phyloP scores from a whole-genome alignment of 1,139 yeast genomes.

The Yamadazyma oceani region DNA sequence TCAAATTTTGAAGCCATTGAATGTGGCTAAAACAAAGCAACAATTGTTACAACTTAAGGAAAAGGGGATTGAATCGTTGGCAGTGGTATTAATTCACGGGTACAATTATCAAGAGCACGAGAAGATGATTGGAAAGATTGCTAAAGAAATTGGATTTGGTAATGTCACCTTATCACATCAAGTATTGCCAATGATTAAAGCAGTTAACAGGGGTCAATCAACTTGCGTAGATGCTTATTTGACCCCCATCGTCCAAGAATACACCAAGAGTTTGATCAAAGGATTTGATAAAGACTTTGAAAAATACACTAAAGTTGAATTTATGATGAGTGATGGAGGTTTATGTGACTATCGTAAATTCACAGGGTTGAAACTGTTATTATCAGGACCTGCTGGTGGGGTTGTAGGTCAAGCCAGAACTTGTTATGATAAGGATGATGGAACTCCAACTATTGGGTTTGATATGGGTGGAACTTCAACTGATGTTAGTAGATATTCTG shows the following conservation, averaged over 20 bases:
- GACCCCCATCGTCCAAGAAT: constrained; percentile 69
- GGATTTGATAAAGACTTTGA: constrained; percentile 55
- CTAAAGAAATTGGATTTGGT: constrained; percentile 56
- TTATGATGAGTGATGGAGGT: constrained; percentile 64
- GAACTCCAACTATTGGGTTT: constrained; percentile 51
- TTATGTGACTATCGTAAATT: constrained; percentile 47
- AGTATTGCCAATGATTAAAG: constrained; percentile 76
- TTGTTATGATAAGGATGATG: constrained; percentile 40
- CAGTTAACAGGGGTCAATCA: constrained; percentile 70
- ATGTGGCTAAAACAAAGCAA: constrained; percentile 22
- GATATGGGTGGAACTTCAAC: constrained; percentile 67
- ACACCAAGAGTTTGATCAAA: constrained; percentile 56
- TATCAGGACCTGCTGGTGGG: constrained; percentile 66
- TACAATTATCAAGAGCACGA: constrained; percentile 73
- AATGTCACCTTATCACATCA: constrained; percentile 61
- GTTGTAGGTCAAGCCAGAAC: constrained; percentile 58
- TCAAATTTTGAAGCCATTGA: constrained; percentile 50
- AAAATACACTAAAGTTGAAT: constrained; percentile 33
- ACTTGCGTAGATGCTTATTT: constrained; percentile 76
- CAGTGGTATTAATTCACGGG: constrained; percentile 68
- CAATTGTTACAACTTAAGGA: constrained; percentile 42
- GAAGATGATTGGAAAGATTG: constrained; percentile 52
- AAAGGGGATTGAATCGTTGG: constrained; percentile 63
- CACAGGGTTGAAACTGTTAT: constrained; percentile 50
- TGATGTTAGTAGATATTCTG: constrained; percentile 49